Conservation (phyloP, 2,329 filamentous ascomycete genomes). For the Fusarium humuli region DNA sequence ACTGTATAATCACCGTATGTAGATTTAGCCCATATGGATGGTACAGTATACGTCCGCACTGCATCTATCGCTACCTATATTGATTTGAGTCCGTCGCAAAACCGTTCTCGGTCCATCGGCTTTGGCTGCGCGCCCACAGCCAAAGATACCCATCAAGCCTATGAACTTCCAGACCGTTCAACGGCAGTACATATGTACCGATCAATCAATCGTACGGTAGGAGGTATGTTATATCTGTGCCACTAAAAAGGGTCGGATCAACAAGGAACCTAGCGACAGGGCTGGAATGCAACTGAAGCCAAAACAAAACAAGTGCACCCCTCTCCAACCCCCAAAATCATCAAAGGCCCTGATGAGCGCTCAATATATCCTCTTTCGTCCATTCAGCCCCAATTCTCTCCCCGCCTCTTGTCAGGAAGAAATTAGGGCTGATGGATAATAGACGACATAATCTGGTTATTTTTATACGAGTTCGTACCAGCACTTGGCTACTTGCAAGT, state of each 20-base stretch:
- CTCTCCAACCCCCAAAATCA: background rate
- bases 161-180: slow-evolving; percentile 16
- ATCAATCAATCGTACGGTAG: background rate
- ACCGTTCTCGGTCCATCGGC: slow-evolving; percentile 10
- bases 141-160: background rate
- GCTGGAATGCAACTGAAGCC: background rate
- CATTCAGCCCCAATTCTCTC: background rate
- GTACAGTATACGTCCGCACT: background rate
- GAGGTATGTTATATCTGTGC: background rate
- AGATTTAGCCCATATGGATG: background rate
- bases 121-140: slow-evolving; percentile 6
- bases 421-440: background rate
- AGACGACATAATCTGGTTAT: background rate
- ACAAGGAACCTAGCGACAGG: background rate
- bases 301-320: background rate
- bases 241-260: background rate
- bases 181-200: slow-evolving; percentile 14
- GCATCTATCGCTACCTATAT: background rate
- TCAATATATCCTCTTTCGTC: slow-evolving; percentile 18
- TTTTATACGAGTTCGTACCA: background rate
- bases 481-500: too few species aligned
- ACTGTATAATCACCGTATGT: slow-evolving; percentile 21
- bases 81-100: background rate
- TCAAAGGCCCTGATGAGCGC: slow-evolving; percentile 21
- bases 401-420: slow-evolving; percentile 11